A percentile compares a stretch with the other conserved stretches of the same genome.
These are phyloP conservation scores for Nannizziopsis barbatae DNA, from an alignment of 2,329 filamentous ascomycete species.

Conservation along the genomic window DNA sequence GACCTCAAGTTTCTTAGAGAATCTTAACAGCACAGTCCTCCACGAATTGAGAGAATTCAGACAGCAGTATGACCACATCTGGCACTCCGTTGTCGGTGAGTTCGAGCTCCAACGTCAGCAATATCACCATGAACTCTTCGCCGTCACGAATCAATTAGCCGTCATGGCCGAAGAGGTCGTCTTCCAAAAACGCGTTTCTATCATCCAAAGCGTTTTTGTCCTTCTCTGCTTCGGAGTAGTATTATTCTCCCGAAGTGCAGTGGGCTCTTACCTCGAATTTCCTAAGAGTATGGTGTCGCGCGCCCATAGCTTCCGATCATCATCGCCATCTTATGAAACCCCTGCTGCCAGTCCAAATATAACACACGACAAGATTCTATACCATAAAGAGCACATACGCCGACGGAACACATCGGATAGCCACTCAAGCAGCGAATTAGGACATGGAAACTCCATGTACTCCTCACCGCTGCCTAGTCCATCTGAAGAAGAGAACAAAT, in stretches of 20 bases:
- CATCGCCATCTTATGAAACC: conserved; percentile 26
- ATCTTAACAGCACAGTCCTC: conserved; percentile 78
- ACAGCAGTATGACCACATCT: conserved; percentile 86
- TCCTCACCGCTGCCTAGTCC: conserved; percentile 25
- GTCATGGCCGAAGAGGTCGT: conserved; percentile 86
- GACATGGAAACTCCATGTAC: conserved; percentile 28
- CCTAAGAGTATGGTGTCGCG: conserved; percentile 37
- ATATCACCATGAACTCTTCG: conserved; percentile 70
- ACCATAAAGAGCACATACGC: conserved; percentile 16
- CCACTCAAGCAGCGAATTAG: conserved; percentile 10
- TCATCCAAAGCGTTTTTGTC: conserved; percentile 78
- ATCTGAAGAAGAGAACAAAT: conserved; percentile 19
- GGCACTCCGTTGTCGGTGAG: conserved; percentile 89
- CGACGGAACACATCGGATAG: conserved; percentile 3
- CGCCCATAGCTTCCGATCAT: conserved; percentile 34
- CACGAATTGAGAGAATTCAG: conserved; percentile 66
- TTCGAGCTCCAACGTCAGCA: conserved; percentile 80
- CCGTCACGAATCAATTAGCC: conserved; percentile 67
- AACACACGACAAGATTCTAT: conserved; percentile 12
- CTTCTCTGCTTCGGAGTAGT: conserved; percentile 79
- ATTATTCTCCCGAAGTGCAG: conserved; percentile 52
- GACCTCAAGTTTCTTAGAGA: conserved; percentile 67
- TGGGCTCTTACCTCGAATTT: conserved; percentile 36
- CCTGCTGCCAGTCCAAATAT: conserved; percentile 30
- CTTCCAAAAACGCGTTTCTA: conserved; percentile 78